Conservation (phyloP, 192 early-diverging fungal species). For the Podila clonocystis region DNA sequence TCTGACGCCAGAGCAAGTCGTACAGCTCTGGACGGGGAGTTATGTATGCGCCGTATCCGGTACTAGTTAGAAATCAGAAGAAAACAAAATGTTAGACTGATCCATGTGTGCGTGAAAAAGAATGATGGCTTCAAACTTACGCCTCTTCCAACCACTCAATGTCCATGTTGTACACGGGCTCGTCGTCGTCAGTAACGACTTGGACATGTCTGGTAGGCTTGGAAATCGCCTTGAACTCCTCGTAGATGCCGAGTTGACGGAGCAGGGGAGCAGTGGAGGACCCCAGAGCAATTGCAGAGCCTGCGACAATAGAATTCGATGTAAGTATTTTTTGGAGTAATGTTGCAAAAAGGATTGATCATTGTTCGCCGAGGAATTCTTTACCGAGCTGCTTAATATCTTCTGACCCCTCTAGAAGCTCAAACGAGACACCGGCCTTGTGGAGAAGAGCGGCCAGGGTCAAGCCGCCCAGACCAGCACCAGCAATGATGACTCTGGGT, state of each 20-base stretch:
- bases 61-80: neutral
- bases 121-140: neutral
- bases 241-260: slow-evolving; percentile 4
- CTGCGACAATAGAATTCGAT: neutral
- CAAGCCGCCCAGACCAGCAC: neutral
- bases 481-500: neutral
- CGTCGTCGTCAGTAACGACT: neutral
- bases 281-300: neutral
- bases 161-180: neutral
- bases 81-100: neutral
- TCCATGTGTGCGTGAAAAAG: neutral
- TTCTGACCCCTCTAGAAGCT: neutral
- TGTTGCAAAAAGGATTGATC: too few species aligned
- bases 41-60: neutral
- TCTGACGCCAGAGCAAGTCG: neutral
- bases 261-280: neutral
- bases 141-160: neutral
- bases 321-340: too few species aligned
- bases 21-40: neutral
- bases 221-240: neutral
- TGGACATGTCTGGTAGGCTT: neutral
- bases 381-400: neutral
- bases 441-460: neutral
- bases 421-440: neutral
- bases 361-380: too few species aligned